A percentile compares a stretch with the other conserved stretches of the same genome.
Evolutionary conservation across 805 yeast species (phyloP).

Genomic region (Zygotorulaspora chibaensis): DNA sequence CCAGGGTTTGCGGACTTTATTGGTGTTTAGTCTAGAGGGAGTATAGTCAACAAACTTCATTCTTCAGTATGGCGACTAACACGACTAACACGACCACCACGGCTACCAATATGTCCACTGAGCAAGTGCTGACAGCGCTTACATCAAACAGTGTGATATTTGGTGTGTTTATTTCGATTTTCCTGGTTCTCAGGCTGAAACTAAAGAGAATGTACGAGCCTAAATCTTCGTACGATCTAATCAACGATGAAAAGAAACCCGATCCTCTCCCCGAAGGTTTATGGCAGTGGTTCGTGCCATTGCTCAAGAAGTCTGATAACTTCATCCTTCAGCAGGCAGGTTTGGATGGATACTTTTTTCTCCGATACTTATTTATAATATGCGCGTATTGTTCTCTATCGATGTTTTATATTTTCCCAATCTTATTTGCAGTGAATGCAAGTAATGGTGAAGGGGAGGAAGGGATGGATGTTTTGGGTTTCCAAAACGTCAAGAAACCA

Average conservation of each 20-base stretch:
- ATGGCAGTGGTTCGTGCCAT: slow-evolving; percentile 62
- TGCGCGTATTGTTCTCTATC: slow-evolving; percentile 52
- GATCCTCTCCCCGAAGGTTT: slow-evolving; percentile 68
- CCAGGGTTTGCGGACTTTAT: no score
- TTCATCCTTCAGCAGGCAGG: slow-evolving; percentile 85
- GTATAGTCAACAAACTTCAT: no score
- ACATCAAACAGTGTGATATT: slow-evolving; percentile 64
- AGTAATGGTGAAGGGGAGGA: slow-evolving; percentile 53
- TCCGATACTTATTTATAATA: slow-evolving; percentile 67
- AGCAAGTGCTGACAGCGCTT: slow-evolving; percentile 69
- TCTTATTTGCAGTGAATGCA: slow-evolving; percentile 82
- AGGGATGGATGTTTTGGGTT: slow-evolving; percentile 75
- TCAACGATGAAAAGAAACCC: slow-evolving; percentile 59
- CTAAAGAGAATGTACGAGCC: slow-evolving; percentile 81
- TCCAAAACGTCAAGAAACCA: slow-evolving; percentile 60
- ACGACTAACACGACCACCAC: no score
- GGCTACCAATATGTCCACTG: slow-evolving; percentile 49
- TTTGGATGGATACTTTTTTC: slow-evolving; percentile 87
- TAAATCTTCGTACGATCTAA: slow-evolving; percentile 61
- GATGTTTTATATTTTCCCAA: slow-evolving; percentile 50
- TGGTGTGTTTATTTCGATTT: slow-evolving; percentile 54
- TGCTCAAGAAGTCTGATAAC: slow-evolving; percentile 63
- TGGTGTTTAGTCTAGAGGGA: no score
- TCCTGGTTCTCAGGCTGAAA: slow-evolving; percentile 63
- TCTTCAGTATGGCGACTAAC: not conserved